Evolutionary conservation across 441 rosid genomes (phyloP), one percentile per base, ranked within the genome.

Genomic region (Populus hybrid): DNA sequence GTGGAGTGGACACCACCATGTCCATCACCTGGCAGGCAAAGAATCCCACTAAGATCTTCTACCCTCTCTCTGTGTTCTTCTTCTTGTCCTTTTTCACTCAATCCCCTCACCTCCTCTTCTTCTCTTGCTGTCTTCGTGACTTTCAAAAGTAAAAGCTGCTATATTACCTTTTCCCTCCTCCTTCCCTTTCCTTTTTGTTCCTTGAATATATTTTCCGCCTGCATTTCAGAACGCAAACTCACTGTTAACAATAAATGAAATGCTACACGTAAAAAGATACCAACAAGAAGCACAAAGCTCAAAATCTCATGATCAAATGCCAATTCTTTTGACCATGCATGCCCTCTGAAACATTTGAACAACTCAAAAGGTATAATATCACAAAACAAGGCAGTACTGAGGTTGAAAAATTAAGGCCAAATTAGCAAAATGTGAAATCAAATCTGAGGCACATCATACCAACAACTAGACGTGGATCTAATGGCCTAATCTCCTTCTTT

Each of bases 11-110:
- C 81, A 86, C 86, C 85, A 86, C 79, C 40, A 83, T 88, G 95
- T 86, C 76, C 79, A 87, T 83, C 87, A 81, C 82, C 78, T 82
- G 83, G 68, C 70, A 79, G 90, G 86, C 90, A 94, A 86, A 90
- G 84, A 83, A 92, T 91, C 92, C 91, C 88, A 86, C 88, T 81
- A 3, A 86, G 88, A 89, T 90, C 85, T 81, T 67, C 85, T 70
- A 76, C 75, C 80, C 80, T 54, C 82, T 80, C 80, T 54, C 82
- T 80, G 63, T 72, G 70, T 84, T 36, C 34, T 65, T 50, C 73
- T 76, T 50, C 73, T 76, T 73, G 77, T 85, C 83, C 79, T 75
- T 74, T 23, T 75, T 83, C 77, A 67, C 72, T 74, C 81, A 23
- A 66, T 35, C 77, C 77, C 69, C 4, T 16, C 59, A 42, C 64